Conservation (phyloP, 2,329 filamentous ascomycete genomes). For the Aspergillus ustus region DNA sequence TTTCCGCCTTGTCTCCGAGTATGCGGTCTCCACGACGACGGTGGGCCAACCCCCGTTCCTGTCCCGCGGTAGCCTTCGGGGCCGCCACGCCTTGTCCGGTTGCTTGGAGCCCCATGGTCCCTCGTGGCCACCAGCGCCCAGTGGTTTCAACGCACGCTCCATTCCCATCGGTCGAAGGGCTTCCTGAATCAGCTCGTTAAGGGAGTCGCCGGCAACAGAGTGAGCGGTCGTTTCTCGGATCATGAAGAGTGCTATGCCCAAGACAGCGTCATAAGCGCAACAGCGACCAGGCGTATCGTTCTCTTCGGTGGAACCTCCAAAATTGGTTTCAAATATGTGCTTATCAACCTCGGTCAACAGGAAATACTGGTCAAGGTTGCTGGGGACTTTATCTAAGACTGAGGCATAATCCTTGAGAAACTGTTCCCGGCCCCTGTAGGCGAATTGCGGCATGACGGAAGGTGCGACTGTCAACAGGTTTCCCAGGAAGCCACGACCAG, state of each 20-base stretch:
- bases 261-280: neutral
- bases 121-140: neutral
- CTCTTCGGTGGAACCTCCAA: neutral
- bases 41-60: neutral
- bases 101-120: neutral
- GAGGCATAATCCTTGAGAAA: neutral
- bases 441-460: neutral
- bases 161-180: neutral
- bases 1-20: neutral
- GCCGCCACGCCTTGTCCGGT: neutral
- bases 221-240: neutral
- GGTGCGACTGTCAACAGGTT: neutral
- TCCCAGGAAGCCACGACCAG: conserved; percentile 5
- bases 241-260: neutral
- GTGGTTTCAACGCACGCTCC: neutral
- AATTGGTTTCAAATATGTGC: neutral
- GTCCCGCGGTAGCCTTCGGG: too few relatives aligned
- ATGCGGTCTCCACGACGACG: neutral
- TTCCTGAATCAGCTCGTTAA: neutral
- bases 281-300: neutral
- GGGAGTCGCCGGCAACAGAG: neutral
- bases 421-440: neutral
- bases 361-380: neutral
- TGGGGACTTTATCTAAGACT: neutral
- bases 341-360: neutral